Evolutionary conservation across 139 green algal species (phyloP).

Genomic region (Microglena sp.): DNA sequence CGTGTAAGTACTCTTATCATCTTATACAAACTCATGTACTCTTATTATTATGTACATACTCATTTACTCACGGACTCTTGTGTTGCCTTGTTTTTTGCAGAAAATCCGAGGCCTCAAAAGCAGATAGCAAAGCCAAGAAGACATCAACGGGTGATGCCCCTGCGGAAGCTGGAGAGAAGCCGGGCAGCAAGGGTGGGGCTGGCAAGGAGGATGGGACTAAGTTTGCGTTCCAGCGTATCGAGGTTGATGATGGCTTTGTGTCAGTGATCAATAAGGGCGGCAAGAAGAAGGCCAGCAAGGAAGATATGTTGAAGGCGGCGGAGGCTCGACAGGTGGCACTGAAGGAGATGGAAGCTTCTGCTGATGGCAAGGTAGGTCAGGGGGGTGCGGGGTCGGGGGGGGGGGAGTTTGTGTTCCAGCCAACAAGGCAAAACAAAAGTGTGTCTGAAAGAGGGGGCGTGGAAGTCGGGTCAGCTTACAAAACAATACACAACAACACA

Average conservation of each 20-base stretch:
- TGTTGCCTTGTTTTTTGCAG: too few species aligned
- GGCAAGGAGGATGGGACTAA: constrained; percentile 3
- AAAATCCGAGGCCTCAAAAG: too few species aligned
- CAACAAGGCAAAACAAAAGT: background rate
- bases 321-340: constrained; percentile 34
- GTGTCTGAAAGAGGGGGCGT: background rate
- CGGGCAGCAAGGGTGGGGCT: background rate
- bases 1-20: too few species aligned
- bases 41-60: too few species aligned
- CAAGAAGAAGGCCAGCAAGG: constrained; percentile 44
- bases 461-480: too few species aligned
- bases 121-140: too few species aligned
- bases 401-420: background rate
- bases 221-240: constrained; percentile 37
- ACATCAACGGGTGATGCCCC: too few species aligned
- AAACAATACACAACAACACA: too few species aligned
- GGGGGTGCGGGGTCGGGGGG: background rate
- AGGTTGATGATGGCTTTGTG: constrained; percentile 26
- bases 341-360: constrained; percentile 17
- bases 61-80: too few species aligned
- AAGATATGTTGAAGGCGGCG: constrained; percentile 43
- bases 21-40: too few species aligned
- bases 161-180: too few species aligned
- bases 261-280: background rate
- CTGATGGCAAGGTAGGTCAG: constrained; percentile 35